phyloP scores from a whole-genome alignment of 257 asterid genomes.

The Ocimum tenuiflorum region DNA sequence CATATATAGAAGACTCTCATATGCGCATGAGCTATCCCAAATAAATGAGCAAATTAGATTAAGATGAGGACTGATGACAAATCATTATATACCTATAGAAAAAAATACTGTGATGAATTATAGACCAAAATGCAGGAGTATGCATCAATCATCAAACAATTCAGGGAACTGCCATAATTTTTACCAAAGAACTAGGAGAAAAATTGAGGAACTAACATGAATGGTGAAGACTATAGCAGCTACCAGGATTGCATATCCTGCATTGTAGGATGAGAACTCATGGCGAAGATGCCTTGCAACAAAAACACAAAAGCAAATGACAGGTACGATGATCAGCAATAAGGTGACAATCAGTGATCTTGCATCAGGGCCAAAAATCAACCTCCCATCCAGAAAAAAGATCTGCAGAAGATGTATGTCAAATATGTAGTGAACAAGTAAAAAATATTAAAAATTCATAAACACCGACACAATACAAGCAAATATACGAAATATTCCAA shows the following conservation, averaged over 20 bases:
- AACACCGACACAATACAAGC: not conserved
- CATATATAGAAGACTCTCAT: not conserved
- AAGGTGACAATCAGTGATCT: conserved; percentile 82
- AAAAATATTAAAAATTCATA: not conserved
- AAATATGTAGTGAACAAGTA: conserved; percentile 13
- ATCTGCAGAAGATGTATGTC: conserved; percentile 51
- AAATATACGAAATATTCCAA: not conserved
- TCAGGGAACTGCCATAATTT: not conserved
- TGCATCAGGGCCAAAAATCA: conserved; percentile 99
- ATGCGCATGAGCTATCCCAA: not conserved
- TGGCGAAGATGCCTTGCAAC: conserved; percentile 93
- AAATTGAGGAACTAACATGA: conserved; percentile 47
- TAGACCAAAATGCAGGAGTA: not conserved
- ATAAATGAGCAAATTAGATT: not conserved
- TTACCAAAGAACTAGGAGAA: not conserved
- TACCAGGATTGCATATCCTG: conserved; percentile 74
- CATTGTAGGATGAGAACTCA: conserved; percentile 60
- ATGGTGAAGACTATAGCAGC: conserved; percentile 65
- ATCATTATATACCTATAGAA: not conserved
- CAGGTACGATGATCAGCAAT: conserved; percentile 71
- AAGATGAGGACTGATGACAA: not conserved
- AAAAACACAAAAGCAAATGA: conserved; percentile 71
- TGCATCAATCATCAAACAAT: conserved; percentile 17
- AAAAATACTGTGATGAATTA: not conserved
- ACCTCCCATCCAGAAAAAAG: conserved; percentile 81